Evolutionary conservation across 352 stramenopile species (phyloP).

Genomic region (Phytophthora macrochlamydospora): DNA sequence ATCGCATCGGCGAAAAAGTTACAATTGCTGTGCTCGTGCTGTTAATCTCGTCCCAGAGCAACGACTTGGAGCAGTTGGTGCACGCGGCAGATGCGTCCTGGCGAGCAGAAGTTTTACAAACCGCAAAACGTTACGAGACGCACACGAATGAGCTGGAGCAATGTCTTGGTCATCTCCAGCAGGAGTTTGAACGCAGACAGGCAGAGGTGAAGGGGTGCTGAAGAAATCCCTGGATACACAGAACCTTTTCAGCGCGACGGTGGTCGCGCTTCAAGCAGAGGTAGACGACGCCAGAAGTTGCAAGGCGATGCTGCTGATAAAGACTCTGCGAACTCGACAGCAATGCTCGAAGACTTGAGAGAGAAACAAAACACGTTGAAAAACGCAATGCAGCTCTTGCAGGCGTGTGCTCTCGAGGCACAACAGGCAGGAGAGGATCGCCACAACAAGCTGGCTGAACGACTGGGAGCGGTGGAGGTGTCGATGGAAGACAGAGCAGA

Average conservation of each 20-base stretch:
- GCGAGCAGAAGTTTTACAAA: constrained; percentile 23
- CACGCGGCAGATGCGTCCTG: constrained; percentile 27
- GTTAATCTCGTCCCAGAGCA: constrained; percentile 9
- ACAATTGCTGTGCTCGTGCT: too few species aligned
- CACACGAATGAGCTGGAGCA: constrained; percentile 27
- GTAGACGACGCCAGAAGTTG: constrained; percentile 41
- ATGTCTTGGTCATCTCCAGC: constrained; percentile 16
- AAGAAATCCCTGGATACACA: constrained; percentile 67
- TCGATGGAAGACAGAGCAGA: constrained; percentile 51
- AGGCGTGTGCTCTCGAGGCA: constrained; percentile 48
- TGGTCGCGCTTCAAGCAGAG: constrained; percentile 62
- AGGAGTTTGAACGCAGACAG: constrained; percentile 30
- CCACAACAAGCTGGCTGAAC: constrained; percentile 32
- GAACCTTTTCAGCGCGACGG: constrained; percentile 58
- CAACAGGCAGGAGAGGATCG: constrained; percentile 40
- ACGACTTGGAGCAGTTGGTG: constrained; percentile 36
- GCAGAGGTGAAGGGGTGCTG: constrained; percentile 51
- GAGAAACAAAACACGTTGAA: constrained; percentile 53
- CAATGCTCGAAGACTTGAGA: constrained; percentile 49
- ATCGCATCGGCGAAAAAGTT: too few species aligned
- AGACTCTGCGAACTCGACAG: constrained; percentile 9
- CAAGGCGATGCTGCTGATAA: not conserved
- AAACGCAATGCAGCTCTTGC: constrained; percentile 52
- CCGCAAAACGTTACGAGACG: constrained; percentile 5
- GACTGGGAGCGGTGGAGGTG: constrained; percentile 50